Base-by-base conservation (phyloP, 2,329 filamentous ascomycete species). In the Graphilbum sp. region DNA sequence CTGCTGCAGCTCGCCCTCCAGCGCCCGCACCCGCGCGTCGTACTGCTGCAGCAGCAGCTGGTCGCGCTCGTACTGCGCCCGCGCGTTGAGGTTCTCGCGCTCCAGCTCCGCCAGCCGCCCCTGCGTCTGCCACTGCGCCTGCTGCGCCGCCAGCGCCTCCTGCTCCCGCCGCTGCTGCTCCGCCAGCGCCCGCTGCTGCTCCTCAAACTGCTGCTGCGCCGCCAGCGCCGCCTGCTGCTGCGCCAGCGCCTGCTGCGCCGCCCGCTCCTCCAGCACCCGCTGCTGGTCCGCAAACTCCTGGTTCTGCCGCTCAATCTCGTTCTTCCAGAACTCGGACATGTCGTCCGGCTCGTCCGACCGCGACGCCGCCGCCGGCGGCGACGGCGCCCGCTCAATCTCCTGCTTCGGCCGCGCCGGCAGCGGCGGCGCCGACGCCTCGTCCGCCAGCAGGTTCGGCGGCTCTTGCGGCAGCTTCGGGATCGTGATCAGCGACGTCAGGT, bases 241-340 rank as follows among this genome's bases (percentile, higher is more conserved):
- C 37, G 79, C 75, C 38, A 77, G 69, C 38, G 90, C 73, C 45
- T 86, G 77, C 11, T 83, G 75, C 47, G 87, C 79, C 62, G 87
- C 88, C 47, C 88, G 83, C 48, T 88, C 79, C 52, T 92, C 82
- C 34, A 98, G 61, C 15, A 90, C 76, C 29, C 79, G 73, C 61
- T 98, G 90, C 58, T 98, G 88, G 34, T 87, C 85, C 53, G 92
- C 90, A 52, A 92, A 98, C 55, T 94, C 86, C 47, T 86, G 77
- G 55, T 96, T 92, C 56, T 95, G 86, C 25, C 86, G 73, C 47
- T 81, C 80, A 44, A 94, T 73, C 56, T 96, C 87, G 48, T 75
- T 83, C 61, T 92, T 92, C 90, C 90, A 98, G 58, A 98, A 98
- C 50, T 98, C 90, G 37, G 84, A 84, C 53, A 98, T 96, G 35